These are phyloP conservation scores for Ramaria sp. DNA, from an alignment of 768 basidiomycete genomes.

Conservation along the genomic window DNA sequence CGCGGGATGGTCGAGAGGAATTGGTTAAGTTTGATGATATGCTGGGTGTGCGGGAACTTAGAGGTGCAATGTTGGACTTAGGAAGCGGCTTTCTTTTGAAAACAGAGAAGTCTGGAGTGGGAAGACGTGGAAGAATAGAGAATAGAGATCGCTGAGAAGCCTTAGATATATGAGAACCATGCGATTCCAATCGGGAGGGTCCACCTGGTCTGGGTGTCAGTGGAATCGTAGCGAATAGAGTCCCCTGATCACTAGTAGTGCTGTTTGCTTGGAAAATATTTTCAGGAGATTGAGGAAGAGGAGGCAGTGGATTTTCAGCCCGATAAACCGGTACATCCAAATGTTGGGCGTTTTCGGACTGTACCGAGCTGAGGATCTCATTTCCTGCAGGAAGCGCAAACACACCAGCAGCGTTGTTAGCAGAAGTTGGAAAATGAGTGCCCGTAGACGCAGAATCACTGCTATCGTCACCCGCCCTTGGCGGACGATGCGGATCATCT, in stretches of 20 bases:
- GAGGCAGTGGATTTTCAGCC: too few species aligned
- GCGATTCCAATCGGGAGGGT: conserved; percentile 2
- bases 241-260: background rate
- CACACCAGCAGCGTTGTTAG: too few species aligned
- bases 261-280: background rate
- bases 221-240: conserved; percentile 12
- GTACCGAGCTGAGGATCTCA: too few species aligned
- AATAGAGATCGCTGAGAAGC: background rate
- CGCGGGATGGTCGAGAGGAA: background rate
- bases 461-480: background rate
- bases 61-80: background rate
- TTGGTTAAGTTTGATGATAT: background rate
- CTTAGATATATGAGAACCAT: background rate
- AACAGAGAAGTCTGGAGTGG: conserved; percentile 15
- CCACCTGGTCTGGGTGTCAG: conserved; percentile 13
- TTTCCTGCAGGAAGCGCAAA: too few species aligned
- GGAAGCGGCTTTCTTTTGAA: conserved; percentile 11
- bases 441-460: background rate
- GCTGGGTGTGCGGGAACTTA: background rate
- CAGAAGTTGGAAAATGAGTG: background rate
- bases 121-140: conserved; percentile 9
- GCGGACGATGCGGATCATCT: background rate
- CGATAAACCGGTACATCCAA: too few species aligned
- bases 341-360: too few species aligned
- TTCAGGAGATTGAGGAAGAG: too few species aligned